Evolutionary conservation across 1,284 basidiomycete species (phyloP).

Genomic region (Leccinum pachyderme): DNA sequence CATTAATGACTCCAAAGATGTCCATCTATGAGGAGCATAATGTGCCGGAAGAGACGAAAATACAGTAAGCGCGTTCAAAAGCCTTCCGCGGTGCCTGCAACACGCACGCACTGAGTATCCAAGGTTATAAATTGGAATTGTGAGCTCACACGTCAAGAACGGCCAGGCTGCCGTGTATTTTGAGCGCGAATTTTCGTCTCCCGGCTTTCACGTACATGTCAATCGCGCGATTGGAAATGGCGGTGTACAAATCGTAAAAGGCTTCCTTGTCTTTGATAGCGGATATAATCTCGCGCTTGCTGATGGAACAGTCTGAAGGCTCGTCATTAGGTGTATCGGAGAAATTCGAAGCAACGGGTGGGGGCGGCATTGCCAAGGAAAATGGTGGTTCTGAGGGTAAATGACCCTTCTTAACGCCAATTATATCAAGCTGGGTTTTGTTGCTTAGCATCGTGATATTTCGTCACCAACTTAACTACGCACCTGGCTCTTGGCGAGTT

Average conservation of each 20-base stretch:
- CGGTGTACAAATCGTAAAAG: slow-evolving; percentile 76
- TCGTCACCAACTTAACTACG: slow-evolving; percentile 12
- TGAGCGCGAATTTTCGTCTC: slow-evolving; percentile 80
- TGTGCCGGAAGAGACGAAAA: slow-evolving; percentile 79
- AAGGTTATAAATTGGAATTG: slow-evolving; percentile 6
- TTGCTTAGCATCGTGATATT: slow-evolving; percentile 13
- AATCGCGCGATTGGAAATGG: slow-evolving; percentile 76
- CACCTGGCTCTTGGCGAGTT: slow-evolving; percentile 81
- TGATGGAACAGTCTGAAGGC: slow-evolving; percentile 44
- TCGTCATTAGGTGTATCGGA: slow-evolving; percentile 22
- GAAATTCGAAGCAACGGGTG: slow-evolving; percentile 15
- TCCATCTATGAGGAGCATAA: slow-evolving; percentile 79
- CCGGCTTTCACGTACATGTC: slow-evolving; percentile 79
- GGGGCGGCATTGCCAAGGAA: slow-evolving; percentile 41
- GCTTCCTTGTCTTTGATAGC: slow-evolving; percentile 55
- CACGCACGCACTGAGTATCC: slow-evolving; percentile 11
- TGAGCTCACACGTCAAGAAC: slow-evolving; percentile 77
- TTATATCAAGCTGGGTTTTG: slow-evolving; percentile 65
- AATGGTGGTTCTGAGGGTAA: slow-evolving; percentile 76
- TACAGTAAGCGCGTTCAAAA: slow-evolving; percentile 60
- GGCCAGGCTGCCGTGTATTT: slow-evolving; percentile 81
- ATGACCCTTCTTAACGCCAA: slow-evolving; percentile 73
- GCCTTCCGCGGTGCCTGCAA: slow-evolving; percentile 62
- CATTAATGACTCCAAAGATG: slow-evolving; percentile 73
- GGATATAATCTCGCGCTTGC: slow-evolving; percentile 61